Evolutionary conservation across 2,329 filamentous ascomycete species (phyloP), one percentile per base, ranked within the genome.

Genomic region (Salinomyces thailandicus): DNA sequence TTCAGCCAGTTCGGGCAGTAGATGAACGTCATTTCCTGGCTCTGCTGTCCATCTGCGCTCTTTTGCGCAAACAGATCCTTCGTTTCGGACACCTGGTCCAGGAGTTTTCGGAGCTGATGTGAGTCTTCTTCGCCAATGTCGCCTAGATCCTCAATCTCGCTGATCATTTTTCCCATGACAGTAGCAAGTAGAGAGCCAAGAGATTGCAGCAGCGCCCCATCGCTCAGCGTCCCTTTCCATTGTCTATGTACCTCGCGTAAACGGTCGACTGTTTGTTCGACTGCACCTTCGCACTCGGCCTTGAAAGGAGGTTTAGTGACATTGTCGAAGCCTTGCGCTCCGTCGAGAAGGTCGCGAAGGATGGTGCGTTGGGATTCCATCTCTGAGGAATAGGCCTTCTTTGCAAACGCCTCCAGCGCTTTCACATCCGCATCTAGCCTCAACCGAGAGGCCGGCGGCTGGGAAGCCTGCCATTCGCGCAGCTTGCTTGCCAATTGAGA

Each of bases 301-400:
- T 72, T 68, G 54, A 73, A 78, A 2, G 75, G 75, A 18, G 69
- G 65, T 19, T 67, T 64, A 4, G 73, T 76, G 51, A 74, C 78
- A 32, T 68, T 68, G 17, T 62, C 60, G 54, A 80, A 79, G 12
- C 75, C 75, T 53, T 77, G 72, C 1, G 74, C 72, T 15, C 73
- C 73, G 47, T 79, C 75, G 4, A 80, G 68, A 12, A 79, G 60
- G 51, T 80, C 76, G 14, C 65, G 65, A 9, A 79, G 58, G 43
- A 79, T 75, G 2, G 73, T 77, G 36, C 74, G 65, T 47, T 80
- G 76, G 2, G 69, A 70, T 37, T 79, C 74, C 72, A 80, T 77
- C 53, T 79, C 76, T 37, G 69, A 69, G 42, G 71, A 69, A 46
- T 80, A 80, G 2, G 73, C 72, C 18, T 71, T 57, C 51, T 74